A percentile compares a stretch with the other conserved stretches of the same genome.
phyloP scores from a whole-genome alignment of 371 early-diverging fungal genomes.

The Mortierella sp. region DNA sequence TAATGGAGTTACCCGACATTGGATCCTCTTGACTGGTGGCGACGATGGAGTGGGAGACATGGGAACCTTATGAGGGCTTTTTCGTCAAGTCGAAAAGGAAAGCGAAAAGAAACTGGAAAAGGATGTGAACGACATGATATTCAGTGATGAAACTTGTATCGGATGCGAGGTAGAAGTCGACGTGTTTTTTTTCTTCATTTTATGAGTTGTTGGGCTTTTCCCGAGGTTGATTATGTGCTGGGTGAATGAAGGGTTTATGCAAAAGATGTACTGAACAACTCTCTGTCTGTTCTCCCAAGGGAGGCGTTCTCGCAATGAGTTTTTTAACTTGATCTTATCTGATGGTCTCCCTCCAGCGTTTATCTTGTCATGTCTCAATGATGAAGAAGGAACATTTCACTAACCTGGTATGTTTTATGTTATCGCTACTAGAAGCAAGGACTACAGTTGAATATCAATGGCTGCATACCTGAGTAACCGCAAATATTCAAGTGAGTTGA shows the following conservation, averaged over 20 bases:
- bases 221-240: neutral
- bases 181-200: neutral
- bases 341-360: slow-evolving; percentile 14
- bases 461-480: neutral
- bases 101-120: neutral
- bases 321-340: slow-evolving; percentile 60
- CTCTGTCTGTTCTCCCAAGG: neutral
- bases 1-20: slow-evolving; percentile 1
- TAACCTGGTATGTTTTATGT: neutral
- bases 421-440: neutral
- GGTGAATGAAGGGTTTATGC: neutral
- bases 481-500: neutral
- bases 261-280: neutral
- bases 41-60: neutral
- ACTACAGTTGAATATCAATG: too few species aligned
- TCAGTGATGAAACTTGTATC: neutral
- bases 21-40: neutral
- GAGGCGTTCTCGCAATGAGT: slow-evolving; percentile 37
- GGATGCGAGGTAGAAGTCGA: neutral
- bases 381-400: neutral
- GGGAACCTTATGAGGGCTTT: neutral
- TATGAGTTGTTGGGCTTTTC: neutral
- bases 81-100: neutral
- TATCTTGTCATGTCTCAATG: neutral
- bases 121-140: neutral